phyloP scores from a whole-genome alignment of 768 basidiomycete species.

The Mycena metata region DNA sequence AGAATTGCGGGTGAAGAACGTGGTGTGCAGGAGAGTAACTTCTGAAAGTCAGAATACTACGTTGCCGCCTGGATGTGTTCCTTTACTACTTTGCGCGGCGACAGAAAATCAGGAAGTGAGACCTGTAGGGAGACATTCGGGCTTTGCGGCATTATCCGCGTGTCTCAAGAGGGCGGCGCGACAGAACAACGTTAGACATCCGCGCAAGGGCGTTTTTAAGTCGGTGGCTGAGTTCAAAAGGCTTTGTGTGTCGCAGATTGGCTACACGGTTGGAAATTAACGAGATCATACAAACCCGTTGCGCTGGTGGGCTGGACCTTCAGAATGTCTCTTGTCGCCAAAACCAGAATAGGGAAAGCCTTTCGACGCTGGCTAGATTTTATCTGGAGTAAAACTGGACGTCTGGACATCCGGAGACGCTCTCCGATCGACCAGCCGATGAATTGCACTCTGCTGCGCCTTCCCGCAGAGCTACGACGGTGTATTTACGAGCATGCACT shows the following conservation, averaged over 20 bases:
- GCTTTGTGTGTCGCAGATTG: too few relatives aligned
- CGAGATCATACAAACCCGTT: too few relatives aligned
- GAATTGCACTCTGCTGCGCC: neutral
- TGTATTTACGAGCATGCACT: constrained; percentile 3
- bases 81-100: too few relatives aligned
- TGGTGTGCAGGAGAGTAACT: too few relatives aligned
- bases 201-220: neutral
- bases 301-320: too few relatives aligned
- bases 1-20: neutral
- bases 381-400: too few relatives aligned
- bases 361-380: too few relatives aligned
- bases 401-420: neutral
- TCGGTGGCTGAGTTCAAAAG: too few relatives aligned
- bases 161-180: neutral
- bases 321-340: too few relatives aligned
- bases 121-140: neutral
- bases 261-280: too few relatives aligned
- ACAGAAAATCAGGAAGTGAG: neutral
- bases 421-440: neutral
- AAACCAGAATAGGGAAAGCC: too few relatives aligned
- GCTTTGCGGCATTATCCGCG: neutral
- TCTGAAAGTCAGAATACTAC: neutral
- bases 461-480: neutral
- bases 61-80: neutral
- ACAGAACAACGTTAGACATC: neutral